Evolutionary conservation across 768 basidiomycete genomes (phyloP).

Genomic region (Strobilomyces dryophilus): DNA sequence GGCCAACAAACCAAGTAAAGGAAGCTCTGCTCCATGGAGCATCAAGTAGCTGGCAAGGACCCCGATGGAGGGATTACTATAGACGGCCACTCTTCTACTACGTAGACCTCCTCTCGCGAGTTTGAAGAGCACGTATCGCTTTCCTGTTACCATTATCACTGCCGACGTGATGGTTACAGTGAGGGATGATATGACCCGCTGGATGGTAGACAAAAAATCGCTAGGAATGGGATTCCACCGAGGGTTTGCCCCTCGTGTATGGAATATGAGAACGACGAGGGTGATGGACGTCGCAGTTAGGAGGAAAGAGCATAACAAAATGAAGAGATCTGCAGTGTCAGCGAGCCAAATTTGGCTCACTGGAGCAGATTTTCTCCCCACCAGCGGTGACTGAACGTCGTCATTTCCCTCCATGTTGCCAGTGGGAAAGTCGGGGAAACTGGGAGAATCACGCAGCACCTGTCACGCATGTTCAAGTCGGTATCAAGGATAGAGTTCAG

Average conservation of each 20-base stretch:
- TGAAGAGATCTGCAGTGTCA: constrained; percentile 7
- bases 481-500: neutral
- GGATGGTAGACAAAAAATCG: constrained; percentile 1
- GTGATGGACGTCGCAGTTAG: constrained; percentile 1
- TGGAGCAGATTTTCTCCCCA: neutral
- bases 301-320: constrained; percentile 5
- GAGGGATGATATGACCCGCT: constrained; percentile 9
- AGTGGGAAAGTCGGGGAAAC: neutral
- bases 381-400: neutral
- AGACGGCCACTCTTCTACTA: constrained; percentile 11
- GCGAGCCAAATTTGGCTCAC: neutral
- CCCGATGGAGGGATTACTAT: constrained; percentile 10
- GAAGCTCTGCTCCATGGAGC: constrained; percentile 4
- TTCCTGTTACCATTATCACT: constrained; percentile 12
- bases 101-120: constrained; percentile 8
- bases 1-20: constrained; percentile 6
- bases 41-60: constrained; percentile 7
- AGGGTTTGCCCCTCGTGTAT: neutral
- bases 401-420: neutral
- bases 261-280: constrained; percentile 5
- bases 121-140: constrained; percentile 16
- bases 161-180: constrained; percentile 11
- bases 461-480: neutral
- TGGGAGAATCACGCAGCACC: neutral
- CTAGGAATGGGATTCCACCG: neutral